Evolutionary conservation across 176 grass and related monocot species (phyloP).

Genomic region (Bonia amplexicaulis): DNA sequence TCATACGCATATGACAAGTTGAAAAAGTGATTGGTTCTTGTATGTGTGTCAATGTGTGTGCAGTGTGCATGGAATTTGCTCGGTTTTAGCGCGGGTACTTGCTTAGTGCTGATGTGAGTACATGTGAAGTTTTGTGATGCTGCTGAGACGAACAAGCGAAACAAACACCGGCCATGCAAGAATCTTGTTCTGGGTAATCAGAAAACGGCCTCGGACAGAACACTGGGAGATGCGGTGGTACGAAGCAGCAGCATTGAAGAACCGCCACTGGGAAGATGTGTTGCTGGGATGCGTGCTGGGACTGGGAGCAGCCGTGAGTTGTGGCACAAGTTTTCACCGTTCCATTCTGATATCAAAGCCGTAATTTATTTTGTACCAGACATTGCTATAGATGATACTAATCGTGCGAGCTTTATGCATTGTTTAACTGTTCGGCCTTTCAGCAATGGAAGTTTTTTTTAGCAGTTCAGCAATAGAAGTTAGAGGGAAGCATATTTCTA

Average conservation of each 20-base stretch:
- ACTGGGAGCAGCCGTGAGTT: neutral
- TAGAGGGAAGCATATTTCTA: neutral
- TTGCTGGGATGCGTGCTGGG: neutral
- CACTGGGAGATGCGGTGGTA: slow-evolving; percentile 4
- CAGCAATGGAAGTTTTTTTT: neutral
- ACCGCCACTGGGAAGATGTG: neutral
- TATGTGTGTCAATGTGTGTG: neutral
- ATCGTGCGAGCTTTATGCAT: neutral
- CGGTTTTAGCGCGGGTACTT: slow-evolving; percentile 5
- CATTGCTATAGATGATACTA: neutral
- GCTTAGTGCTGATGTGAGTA: neutral
- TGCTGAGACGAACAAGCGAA: slow-evolving; percentile 2
- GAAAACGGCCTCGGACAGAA: neutral
- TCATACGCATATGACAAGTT: slow-evolving; percentile 20
- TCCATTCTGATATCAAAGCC: neutral
- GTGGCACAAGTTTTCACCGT: neutral
- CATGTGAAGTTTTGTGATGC: neutral
- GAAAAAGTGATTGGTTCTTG: neutral
- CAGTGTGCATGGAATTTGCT: slow-evolving; percentile 22
- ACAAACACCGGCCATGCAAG: slow-evolving; percentile 18
- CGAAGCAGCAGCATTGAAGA: slow-evolving; percentile 7
- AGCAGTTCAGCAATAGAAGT: neutral
- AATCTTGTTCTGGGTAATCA: slow-evolving; percentile 24
- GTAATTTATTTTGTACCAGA: too few relatives aligned
- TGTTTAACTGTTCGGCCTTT: neutral